Conservation (phyloP, 2,329 filamentous ascomycete species). For the Penicillium hesseltinei region DNA sequence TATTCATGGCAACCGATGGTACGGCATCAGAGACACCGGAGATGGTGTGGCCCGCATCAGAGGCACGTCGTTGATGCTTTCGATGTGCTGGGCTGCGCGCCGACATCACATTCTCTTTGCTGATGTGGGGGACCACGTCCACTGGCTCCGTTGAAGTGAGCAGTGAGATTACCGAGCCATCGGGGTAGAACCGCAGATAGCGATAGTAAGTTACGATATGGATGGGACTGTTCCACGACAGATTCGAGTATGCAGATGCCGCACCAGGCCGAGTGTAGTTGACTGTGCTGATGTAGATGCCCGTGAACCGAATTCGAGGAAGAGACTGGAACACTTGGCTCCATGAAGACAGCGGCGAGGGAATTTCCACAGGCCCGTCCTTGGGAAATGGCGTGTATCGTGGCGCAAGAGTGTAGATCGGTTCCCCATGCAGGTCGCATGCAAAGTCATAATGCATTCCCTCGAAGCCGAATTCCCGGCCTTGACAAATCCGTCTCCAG, state of each 20-base stretch:
- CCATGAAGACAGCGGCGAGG: conserved; percentile 51
- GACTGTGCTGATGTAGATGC: conserved; percentile 93
- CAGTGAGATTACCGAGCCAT: conserved; percentile 78
- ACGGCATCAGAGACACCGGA: conserved; percentile 32
- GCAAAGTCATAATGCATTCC: conserved; percentile 81
- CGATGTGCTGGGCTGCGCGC: conserved; percentile 34
- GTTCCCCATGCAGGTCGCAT: conserved; percentile 55
- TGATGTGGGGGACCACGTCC: conserved; percentile 85
- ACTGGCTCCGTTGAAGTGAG: conserved; percentile 76
- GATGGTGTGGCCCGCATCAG: conserved; percentile 39
- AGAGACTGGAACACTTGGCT: conserved; percentile 73
- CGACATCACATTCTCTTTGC: conserved; percentile 61
- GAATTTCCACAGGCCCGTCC: conserved; percentile 30
- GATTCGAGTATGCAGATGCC: conserved; percentile 61
- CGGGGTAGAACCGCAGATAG: conserved; percentile 90
- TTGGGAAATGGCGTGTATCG: conserved; percentile 39
- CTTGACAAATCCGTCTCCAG: conserved; percentile 76
- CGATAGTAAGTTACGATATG: conserved; percentile 98
- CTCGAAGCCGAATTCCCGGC: conserved; percentile 70
- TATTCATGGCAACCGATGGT: conserved; percentile 43
- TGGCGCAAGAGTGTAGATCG: conserved; percentile 32
- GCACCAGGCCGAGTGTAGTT: conserved; percentile 89
- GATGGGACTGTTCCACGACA: conserved; percentile 77
- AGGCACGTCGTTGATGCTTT: conserved; percentile 41
- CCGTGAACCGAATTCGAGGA: conserved; percentile 88